phyloP scores from a whole-genome alignment of 2,329 filamentous ascomycete genomes.

The Colletotrichum scovillei region DNA sequence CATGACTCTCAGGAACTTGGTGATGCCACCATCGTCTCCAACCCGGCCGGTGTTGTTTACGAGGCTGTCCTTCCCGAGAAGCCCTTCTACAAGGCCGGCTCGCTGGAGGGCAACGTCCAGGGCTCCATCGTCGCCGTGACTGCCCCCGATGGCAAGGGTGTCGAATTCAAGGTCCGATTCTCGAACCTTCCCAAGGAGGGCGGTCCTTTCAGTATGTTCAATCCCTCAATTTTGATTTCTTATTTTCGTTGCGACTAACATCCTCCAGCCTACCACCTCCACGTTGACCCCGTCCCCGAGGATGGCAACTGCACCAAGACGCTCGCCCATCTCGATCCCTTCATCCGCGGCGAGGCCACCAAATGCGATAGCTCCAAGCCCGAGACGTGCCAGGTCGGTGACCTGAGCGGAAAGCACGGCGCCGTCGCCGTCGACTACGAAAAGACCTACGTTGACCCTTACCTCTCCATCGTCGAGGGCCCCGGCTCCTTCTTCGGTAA shows the following conservation, averaged over 20 bases:
- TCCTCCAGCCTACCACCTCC: constrained; percentile 76
- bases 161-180: constrained; percentile 66
- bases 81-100: constrained; percentile 61
- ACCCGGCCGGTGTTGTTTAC: constrained; percentile 66
- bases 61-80: constrained; percentile 66
- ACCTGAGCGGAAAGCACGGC: constrained; percentile 80
- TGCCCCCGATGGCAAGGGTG: constrained; percentile 62
- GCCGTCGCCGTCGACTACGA: constrained; percentile 61
- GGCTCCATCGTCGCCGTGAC: constrained; percentile 61
- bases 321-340: constrained; percentile 78
- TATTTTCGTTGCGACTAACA: constrained; percentile 8
- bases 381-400: constrained; percentile 79
- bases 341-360: constrained; percentile 69
- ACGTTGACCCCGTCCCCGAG: constrained; percentile 70
- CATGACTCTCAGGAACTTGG: constrained; percentile 47
- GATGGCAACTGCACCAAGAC: constrained; percentile 79
- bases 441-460: constrained; percentile 66
- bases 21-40: constrained; percentile 64
- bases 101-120: constrained; percentile 63
- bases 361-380: constrained; percentile 68
- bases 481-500: constrained; percentile 72
- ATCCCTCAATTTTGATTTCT: not conserved
- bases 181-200: constrained; percentile 67
- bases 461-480: constrained; percentile 63
- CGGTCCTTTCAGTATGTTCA: constrained; percentile 69